phyloP scores from a whole-genome alignment of 257 asterid species.

The Solanum medicagineum region DNA sequence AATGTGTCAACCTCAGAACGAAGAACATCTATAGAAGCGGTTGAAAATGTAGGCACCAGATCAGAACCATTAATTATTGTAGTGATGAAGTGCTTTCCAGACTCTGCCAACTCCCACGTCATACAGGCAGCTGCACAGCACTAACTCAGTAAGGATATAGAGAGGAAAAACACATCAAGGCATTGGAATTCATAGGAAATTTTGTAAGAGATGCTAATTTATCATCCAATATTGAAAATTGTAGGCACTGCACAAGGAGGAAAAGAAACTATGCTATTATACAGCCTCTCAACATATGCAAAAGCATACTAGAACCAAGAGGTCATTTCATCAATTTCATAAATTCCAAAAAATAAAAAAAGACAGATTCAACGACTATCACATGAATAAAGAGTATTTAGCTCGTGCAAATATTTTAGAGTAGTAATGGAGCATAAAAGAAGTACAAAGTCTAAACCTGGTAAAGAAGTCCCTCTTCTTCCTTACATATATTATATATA shows the following conservation, averaged over 20 bases:
- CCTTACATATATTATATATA: neutral
- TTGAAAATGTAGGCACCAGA: slow-evolving; percentile 77
- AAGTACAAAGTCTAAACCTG: neutral
- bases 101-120: slow-evolving; percentile 87
- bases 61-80: slow-evolving; percentile 75
- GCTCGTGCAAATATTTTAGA: neutral
- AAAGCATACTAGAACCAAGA: neutral
- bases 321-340: neutral
- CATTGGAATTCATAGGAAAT: neutral
- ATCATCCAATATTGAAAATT: neutral
- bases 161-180: neutral
- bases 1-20: slow-evolving; percentile 55
- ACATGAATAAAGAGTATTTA: neutral
- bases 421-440: neutral
- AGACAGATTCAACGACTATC: neutral
- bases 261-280: neutral
- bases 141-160: neutral
- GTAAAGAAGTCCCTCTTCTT: neutral
- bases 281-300: neutral
- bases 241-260: neutral
- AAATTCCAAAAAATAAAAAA: neutral
- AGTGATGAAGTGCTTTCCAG: slow-evolving; percentile 69
- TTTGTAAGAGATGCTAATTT: neutral
- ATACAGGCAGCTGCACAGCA: slow-evolving; percentile 59
- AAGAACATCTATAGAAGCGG: slow-evolving; percentile 72